Evolutionary conservation across 1,284 basidiomycete species (phyloP).

Genomic region (Fereydounia khargensis): DNA sequence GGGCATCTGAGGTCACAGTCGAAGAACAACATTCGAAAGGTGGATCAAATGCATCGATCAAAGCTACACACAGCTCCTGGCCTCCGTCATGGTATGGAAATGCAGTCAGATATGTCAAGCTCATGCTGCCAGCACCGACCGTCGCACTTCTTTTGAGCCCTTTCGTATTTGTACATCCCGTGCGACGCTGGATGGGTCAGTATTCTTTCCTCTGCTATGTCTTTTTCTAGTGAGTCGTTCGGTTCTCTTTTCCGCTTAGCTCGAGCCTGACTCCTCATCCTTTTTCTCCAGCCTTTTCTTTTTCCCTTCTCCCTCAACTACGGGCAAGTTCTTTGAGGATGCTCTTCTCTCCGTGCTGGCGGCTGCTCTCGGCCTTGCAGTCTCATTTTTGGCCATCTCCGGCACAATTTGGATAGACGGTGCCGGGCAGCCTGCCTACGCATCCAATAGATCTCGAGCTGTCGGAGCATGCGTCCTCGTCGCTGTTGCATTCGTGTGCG

Average conservation of each 20-base stretch:
- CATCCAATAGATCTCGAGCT: conserved; percentile 17
- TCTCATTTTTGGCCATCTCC: conserved; percentile 25
- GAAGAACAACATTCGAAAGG: too few relatives aligned
- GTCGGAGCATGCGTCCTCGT: conserved; percentile 37
- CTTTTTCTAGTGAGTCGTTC: background rate
- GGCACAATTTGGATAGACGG: conserved; percentile 39
- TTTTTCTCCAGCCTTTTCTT: conserved; percentile 31
- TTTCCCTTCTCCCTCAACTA: conserved; percentile 32
- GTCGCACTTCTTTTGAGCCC: conserved; percentile 23
- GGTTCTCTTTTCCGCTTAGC: background rate
- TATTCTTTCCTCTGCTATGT: conserved; percentile 26
- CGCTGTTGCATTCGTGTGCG: conserved; percentile 26
- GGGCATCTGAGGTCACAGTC: too few relatives aligned
- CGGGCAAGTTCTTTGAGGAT: conserved; percentile 38
- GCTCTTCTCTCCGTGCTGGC: conserved; percentile 31
- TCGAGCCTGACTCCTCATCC: background rate
- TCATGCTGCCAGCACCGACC: conserved; percentile 15
- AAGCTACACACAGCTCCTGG: too few relatives aligned
- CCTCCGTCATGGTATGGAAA: too few relatives aligned
- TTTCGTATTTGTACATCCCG: conserved; percentile 19
- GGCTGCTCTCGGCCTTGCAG: conserved; percentile 20
- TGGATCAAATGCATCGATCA: too few relatives aligned
- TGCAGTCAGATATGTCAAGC: too few relatives aligned
- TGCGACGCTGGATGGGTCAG: conserved; percentile 16
- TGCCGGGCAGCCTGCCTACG: conserved; percentile 14